Evolutionary conservation across 306 rosid genomes (phyloP), one percentile per base, ranked within the genome.

Genomic region (Rubus idaeus): DNA sequence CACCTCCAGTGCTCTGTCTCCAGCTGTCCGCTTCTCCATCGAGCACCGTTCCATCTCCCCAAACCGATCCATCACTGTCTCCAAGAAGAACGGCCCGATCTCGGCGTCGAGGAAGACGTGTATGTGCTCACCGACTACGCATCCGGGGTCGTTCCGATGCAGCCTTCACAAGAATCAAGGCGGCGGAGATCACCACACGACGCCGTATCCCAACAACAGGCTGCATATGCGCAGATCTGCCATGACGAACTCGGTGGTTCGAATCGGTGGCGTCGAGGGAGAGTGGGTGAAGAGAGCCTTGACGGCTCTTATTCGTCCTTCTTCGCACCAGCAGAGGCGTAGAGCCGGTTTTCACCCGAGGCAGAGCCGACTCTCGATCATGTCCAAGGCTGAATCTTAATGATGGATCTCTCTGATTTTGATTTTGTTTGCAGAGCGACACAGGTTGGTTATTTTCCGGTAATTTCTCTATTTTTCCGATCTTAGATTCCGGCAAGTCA

Each of bases 221-320:
- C 84, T 91, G 9, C 92, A 96, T 62, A 96, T 92, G 99, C 93
- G 91, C 26, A 89, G 97, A 83, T 96, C 99, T 18, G 99, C 99
- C 3, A 96, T 96, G 99, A 93, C 86, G 78, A 96, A 96, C 74
- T 96, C 99, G 45, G 68, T 96, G 41, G 98, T 96, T 0, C 83
- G 99, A 26, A 96, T 96, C 73, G 92, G 98, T 40, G 90, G 98
- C 0, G 99, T 96, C 1, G 99, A 96, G 53, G 99, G 99, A 0
- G 99, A 96, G 81, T 87, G 93, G 98, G 98, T 96, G 44, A 92
- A 90, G 72, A 67, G 99, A 30, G 98, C 98, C 6, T 65, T 96
- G 21, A 89, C 99, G 0, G 91, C 99, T 1, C 75, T 92, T 80
- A 96, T 96, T 77, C 91, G 99, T 0, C 99, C 99, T 4, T 92